Conservation (phyloP, 805 yeast species). For the Saturnispora bothae region DNA sequence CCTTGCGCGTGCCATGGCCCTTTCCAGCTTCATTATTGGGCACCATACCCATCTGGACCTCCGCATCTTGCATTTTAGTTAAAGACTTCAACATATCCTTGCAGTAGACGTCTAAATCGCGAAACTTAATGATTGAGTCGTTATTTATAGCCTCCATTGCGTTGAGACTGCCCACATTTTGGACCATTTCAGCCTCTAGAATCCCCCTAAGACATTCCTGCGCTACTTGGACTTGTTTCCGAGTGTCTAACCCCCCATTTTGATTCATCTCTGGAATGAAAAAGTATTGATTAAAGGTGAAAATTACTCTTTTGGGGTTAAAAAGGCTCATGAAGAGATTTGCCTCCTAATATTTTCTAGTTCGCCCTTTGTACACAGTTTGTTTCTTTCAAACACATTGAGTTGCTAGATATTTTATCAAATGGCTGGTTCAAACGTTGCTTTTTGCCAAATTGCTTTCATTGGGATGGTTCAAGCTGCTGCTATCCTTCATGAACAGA, state of each 20-base stretch:
- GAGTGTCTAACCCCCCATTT: no score
- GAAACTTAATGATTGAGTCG: slow-evolving; percentile 43
- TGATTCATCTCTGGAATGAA: no score
- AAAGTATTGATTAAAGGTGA: no score
- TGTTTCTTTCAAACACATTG: not conserved
- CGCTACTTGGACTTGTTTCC: slow-evolving; percentile 19
- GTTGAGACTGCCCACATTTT: slow-evolving; percentile 33
- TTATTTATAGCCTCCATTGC: slow-evolving; percentile 46
- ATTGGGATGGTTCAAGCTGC: not conserved
- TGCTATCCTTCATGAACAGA: not conserved
- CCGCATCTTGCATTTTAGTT: slow-evolving; percentile 13
- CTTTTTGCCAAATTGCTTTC: not conserved
- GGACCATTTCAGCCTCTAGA: slow-evolving; percentile 26
- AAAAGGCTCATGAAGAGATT: no score
- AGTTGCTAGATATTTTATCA: not conserved
- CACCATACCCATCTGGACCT: slow-evolving; percentile 4
- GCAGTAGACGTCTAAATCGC: slow-evolving; percentile 34
- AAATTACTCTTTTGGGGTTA: no score
- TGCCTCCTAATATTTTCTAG: no score
- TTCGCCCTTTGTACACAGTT: not conserved
- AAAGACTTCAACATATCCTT: slow-evolving; percentile 1
- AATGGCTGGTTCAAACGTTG: not conserved
- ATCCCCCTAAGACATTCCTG: slow-evolving; percentile 26
- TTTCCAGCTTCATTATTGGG: no score
- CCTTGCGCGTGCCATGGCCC: not conserved